These are phyloP conservation scores for Exophiala aquamarina DNA, from an alignment of 2,329 filamentous ascomycete genomes.

Conservation along the genomic window DNA sequence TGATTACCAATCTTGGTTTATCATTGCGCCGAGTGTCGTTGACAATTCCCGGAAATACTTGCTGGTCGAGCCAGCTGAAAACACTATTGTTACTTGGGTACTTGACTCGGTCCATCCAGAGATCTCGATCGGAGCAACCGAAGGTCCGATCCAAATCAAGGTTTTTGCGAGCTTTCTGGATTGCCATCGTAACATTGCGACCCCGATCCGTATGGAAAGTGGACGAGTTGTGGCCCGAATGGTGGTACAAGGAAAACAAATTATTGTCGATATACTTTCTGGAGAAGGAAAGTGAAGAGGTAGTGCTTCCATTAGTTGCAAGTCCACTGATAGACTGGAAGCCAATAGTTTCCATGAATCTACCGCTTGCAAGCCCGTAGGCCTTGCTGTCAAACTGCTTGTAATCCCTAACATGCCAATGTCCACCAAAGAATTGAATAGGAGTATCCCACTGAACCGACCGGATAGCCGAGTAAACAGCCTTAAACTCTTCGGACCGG, in stretches of 20 bases:
- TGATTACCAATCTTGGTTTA: conserved; percentile 68
- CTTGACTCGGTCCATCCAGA: conserved; percentile 78
- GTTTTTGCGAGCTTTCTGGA: conserved; percentile 66
- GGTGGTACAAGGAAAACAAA: conserved; percentile 76
- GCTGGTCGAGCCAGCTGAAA: conserved; percentile 74
- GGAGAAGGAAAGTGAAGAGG: conserved; percentile 59
- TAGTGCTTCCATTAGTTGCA: conserved; percentile 38
- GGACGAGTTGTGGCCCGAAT: conserved; percentile 69
- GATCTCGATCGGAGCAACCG: conserved; percentile 78
- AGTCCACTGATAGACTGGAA: conserved; percentile 83
- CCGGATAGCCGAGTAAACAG: conserved; percentile 76
- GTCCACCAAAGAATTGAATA: conserved; percentile 89
- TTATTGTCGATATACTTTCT: conserved; percentile 95
- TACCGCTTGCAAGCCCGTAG: conserved; percentile 78
- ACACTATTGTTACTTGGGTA: conserved; percentile 75
- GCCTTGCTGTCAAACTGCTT: conserved; percentile 75
- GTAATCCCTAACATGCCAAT: conserved; percentile 85
- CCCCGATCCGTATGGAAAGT: conserved; percentile 78
- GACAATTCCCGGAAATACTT: conserved; percentile 70
- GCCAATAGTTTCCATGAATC: conserved; percentile 93
- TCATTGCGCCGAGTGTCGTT: conserved; percentile 58
- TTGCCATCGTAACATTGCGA: conserved; percentile 67
- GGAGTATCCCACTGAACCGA: conserved; percentile 75
- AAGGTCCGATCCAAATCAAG: conserved; percentile 71
- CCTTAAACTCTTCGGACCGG: conserved; percentile 74